These are phyloP conservation scores for Pterulicium gracile DNA, from an alignment of 1,284 basidiomycete species.

Conservation along the genomic window DNA sequence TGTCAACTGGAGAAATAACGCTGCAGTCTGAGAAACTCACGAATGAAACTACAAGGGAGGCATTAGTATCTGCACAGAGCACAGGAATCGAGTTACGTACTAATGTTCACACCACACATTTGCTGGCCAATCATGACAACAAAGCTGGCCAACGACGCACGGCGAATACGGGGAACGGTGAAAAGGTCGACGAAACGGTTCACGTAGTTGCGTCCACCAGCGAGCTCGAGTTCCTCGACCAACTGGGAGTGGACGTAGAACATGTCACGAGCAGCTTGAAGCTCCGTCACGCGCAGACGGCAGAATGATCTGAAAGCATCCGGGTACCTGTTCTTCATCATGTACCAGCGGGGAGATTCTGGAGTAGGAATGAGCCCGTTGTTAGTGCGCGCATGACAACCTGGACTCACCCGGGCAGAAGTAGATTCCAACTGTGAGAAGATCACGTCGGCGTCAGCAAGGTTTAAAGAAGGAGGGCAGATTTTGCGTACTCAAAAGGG, in stretches of 20 bases:
- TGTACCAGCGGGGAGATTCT: constrained; percentile 60
- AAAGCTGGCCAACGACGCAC: constrained; percentile 57
- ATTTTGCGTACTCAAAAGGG: no score
- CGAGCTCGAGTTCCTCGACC: constrained; percentile 39
- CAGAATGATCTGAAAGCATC: constrained; percentile 48
- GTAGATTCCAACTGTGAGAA: constrained; percentile 36
- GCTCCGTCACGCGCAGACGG: constrained; percentile 47
- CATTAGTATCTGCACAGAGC: not conserved
- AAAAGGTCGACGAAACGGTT: constrained; percentile 52
- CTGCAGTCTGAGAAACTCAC: not conserved
- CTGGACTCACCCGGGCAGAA: constrained; percentile 34
- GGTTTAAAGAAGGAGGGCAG: no score
- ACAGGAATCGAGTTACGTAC: constrained; percentile 54
- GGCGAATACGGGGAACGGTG: constrained; percentile 54
- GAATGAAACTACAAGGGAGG: not conserved
- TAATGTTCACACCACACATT: constrained; percentile 42
- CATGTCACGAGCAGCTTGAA: constrained; percentile 53
- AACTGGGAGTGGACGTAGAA: constrained; percentile 52
- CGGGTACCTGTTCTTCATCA: constrained; percentile 50
- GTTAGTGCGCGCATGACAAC: no score
- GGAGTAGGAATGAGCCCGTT: no score
- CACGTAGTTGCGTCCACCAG: constrained; percentile 33
- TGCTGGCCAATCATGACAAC: constrained; percentile 61
- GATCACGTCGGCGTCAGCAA: no score
- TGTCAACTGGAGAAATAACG: not conserved